These are phyloP conservation scores for Fonsecaea pedrosoi DNA, from an alignment of 2,329 filamentous ascomycete species.

Conservation along the genomic window DNA sequence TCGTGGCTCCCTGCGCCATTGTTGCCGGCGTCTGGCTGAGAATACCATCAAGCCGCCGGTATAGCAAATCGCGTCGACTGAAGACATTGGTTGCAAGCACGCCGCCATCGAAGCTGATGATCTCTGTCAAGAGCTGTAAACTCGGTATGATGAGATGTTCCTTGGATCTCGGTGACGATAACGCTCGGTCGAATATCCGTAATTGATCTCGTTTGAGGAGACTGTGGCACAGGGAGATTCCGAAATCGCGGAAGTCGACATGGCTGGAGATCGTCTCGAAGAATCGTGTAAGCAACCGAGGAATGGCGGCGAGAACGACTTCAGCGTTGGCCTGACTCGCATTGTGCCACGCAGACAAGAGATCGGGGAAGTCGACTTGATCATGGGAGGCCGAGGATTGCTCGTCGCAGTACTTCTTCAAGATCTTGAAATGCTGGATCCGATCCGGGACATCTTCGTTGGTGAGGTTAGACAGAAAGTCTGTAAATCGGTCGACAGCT, in stretches of 20 bases:
- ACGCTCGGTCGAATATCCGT: slow-evolving; percentile 77
- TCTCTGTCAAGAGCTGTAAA: slow-evolving; percentile 81
- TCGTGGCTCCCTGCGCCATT: slow-evolving; percentile 63
- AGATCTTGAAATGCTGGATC: slow-evolving; percentile 50
- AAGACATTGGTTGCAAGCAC: slow-evolving; percentile 79
- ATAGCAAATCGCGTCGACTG: slow-evolving; percentile 75
- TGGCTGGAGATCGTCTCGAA: slow-evolving; percentile 77
- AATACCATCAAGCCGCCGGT: slow-evolving; percentile 80
- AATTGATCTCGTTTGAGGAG: slow-evolving; percentile 81
- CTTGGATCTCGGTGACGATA: slow-evolving; percentile 81
- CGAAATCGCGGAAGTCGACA: slow-evolving; percentile 76
- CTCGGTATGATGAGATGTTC: slow-evolving; percentile 89
- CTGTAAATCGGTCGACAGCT: slow-evolving; percentile 55
- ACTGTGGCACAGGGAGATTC: slow-evolving; percentile 78
- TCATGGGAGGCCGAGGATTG: slow-evolving; percentile 63
- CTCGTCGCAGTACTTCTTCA: slow-evolving; percentile 59
- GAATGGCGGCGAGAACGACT: slow-evolving; percentile 77
- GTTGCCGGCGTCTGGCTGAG: slow-evolving; percentile 70
- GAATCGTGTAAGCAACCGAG: slow-evolving; percentile 80
- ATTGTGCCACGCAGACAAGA: slow-evolving; percentile 89
- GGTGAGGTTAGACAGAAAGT: slow-evolving; percentile 51
- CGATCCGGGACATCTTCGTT: slow-evolving; percentile 47
- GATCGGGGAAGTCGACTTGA: slow-evolving; percentile 70
- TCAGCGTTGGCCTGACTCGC: slow-evolving; percentile 81
- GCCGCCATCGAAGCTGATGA: slow-evolving; percentile 86